A percentile compares a stretch with the other conserved stretches of the same genome.
phyloP scores from a whole-genome alignment of 2,329 filamentous ascomycete genomes.

The Cercospora zeae-maydis region DNA sequence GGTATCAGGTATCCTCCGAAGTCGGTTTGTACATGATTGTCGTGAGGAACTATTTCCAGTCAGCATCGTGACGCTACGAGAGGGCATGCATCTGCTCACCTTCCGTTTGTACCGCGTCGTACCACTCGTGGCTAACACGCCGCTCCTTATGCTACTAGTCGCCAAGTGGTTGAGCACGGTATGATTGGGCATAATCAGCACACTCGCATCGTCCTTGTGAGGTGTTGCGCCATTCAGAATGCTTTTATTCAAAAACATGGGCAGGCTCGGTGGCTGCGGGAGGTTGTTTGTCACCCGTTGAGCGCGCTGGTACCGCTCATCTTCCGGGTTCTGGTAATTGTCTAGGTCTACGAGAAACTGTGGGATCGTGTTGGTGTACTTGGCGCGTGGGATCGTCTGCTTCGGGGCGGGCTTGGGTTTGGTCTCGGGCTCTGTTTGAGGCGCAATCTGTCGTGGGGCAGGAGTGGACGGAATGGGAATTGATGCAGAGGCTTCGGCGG shows the following conservation, averaged over 20 bases:
- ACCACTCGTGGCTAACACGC: constrained; percentile 88
- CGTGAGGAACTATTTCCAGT: constrained; percentile 72
- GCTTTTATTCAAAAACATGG: constrained; percentile 87
- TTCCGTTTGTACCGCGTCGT: constrained; percentile 98
- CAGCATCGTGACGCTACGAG: not conserved
- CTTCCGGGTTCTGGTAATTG: constrained; percentile 55
- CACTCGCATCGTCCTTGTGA: constrained; percentile 97
- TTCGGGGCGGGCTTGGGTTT: constrained; percentile 22
- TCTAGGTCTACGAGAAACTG: constrained; percentile 85
- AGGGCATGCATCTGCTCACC: constrained; percentile 45
- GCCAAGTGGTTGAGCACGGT: constrained; percentile 94
- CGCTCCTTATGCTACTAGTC: constrained; percentile 97
- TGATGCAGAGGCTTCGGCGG: constrained; percentile 10
- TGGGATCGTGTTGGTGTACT: constrained; percentile 72
- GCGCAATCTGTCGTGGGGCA: constrained; percentile 9
- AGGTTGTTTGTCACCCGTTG: constrained; percentile 71
- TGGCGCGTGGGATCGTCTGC: constrained; percentile 45
- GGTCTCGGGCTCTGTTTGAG: constrained; percentile 10
- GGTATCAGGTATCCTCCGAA: constrained; percentile 39
- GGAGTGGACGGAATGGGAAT: constrained; percentile 13
- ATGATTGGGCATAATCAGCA: constrained; percentile 94
- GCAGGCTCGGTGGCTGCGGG: constrained; percentile 78
- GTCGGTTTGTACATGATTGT: constrained; percentile 97
- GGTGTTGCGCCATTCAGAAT: constrained; percentile 88
- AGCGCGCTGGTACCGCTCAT: constrained; percentile 70